These are phyloP conservation scores for Glycyrrhiza uralensis DNA, from an alignment of 306 rosid genomes.

Conservation along the genomic window DNA sequence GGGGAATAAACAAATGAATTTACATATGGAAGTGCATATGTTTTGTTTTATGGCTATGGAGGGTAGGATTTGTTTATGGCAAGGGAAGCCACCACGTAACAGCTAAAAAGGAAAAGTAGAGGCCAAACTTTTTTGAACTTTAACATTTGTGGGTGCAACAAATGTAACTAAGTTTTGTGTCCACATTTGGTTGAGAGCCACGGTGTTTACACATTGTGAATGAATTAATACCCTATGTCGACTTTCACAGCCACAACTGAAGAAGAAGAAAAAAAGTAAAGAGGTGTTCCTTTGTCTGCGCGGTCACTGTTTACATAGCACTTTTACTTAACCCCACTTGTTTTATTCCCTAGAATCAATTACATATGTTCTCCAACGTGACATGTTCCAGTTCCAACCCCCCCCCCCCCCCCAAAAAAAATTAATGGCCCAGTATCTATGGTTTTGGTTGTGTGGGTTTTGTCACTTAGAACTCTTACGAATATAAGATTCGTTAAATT, in stretches of 20 bases:
- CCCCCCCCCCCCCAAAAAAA: no score
- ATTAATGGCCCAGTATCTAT: conserved; percentile 2
- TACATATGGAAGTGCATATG: background rate
- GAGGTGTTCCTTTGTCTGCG: conserved; percentile 22
- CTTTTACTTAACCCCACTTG: conserved; percentile 30
- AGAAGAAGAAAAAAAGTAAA: background rate
- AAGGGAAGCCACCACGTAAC: conserved; percentile 40
- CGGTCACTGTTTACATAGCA: conserved; percentile 21
- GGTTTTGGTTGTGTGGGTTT: conserved; percentile 18
- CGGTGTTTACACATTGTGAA: conserved; percentile 18
- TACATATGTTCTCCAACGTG: conserved; percentile 5
- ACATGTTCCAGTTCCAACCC: background rate
- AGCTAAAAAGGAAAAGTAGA: conserved; percentile 28
- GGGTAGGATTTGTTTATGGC: conserved; percentile 23
- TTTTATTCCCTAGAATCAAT: conserved; percentile 27
- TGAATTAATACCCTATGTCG: conserved; percentile 9
- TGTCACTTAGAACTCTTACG: background rate
- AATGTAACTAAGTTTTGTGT: conserved; percentile 23
- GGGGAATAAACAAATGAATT: conserved; percentile 1
- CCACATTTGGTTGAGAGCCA: conserved; percentile 34
- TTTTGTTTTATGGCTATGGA: conserved; percentile 19
- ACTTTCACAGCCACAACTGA: conserved; percentile 26
- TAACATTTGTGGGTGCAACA: conserved; percentile 18
- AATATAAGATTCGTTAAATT: background rate
- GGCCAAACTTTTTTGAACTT: conserved; percentile 39